phyloP scores from a whole-genome alignment of 1,139 yeast species.

The Pneumocystis carinii region DNA sequence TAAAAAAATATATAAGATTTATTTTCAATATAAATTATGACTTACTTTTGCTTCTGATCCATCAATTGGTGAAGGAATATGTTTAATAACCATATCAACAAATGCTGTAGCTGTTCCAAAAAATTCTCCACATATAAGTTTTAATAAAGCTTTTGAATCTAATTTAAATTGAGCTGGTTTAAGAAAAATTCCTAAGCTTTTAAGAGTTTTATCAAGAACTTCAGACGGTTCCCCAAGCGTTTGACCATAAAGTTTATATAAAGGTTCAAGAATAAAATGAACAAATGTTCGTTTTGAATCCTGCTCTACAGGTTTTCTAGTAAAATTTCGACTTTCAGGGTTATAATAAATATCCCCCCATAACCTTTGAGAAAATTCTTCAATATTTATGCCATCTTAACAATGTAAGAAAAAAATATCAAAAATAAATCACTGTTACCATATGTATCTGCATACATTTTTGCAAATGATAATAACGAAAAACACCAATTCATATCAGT shows the following conservation, averaged over 20 bases:
- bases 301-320: constrained; percentile 24
- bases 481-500: constrained; percentile 48
- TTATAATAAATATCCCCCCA: constrained; percentile 69
- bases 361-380: constrained; percentile 36
- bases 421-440: background rate
- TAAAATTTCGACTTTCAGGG: constrained; percentile 32
- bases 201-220: constrained; percentile 31
- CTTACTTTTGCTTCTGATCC: constrained; percentile 21
- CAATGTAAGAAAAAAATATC: background rate
- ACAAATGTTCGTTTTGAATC: constrained; percentile 41
- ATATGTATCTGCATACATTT: constrained; percentile 31
- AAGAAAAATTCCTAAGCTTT: constrained; percentile 24
- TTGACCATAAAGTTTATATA: constrained; percentile 48
- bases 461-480: constrained; percentile 49
- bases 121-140: constrained; percentile 37
- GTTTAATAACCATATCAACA: constrained; percentile 33
- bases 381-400: constrained; percentile 25
- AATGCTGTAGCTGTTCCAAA: constrained; percentile 43
- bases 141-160: constrained; percentile 47
- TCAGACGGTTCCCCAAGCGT: constrained; percentile 40
- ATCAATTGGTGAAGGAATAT: constrained; percentile 32
- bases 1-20: background rate
- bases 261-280: constrained; percentile 57
- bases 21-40: constrained; percentile 4
- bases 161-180: constrained; percentile 22